Percentiles rank a stretch among this genome's conserved stretches.
phyloP scores from a whole-genome alignment of 352 stramenopile genomes.

The Phytophthora pini region DNA sequence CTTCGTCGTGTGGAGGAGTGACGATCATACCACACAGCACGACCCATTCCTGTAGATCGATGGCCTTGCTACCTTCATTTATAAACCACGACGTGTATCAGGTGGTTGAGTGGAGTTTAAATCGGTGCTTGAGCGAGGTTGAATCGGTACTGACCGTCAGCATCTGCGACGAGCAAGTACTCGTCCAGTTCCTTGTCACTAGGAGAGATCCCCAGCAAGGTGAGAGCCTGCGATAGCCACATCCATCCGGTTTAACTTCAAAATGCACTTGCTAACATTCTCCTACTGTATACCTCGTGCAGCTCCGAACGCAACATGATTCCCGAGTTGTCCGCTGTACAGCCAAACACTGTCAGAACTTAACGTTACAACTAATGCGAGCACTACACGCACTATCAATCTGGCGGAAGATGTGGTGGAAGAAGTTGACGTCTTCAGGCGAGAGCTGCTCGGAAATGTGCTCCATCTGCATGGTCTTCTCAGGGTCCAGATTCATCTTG shows the following conservation, averaged over 20 bases:
- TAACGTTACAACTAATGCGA: too few relatives aligned
- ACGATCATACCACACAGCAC: constrained; percentile 70
- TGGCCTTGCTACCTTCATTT: constrained; percentile 60
- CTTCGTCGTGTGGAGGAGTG: constrained; percentile 57
- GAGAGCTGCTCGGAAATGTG: constrained; percentile 65
- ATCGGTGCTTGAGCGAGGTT: too few relatives aligned
- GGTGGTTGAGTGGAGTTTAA: too few relatives aligned
- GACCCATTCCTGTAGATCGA: constrained; percentile 73
- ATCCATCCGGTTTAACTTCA: not conserved
- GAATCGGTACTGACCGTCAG: constrained; percentile 36
- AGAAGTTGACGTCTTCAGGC: constrained; percentile 64
- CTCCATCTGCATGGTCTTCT: constrained; percentile 68
- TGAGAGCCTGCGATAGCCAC: constrained; percentile 41
- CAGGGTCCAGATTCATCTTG: constrained; percentile 67
- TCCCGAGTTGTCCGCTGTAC: constrained; percentile 56
- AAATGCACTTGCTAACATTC: not conserved
- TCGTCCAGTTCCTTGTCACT: constrained; percentile 76
- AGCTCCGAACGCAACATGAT: constrained; percentile 76
- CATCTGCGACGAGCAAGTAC: constrained; percentile 67
- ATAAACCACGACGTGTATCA: too few relatives aligned
- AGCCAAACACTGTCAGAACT: constrained; percentile 5
- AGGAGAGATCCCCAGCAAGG: constrained; percentile 58
- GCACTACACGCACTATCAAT: constrained; percentile 50
- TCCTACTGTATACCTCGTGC: constrained; percentile 42
- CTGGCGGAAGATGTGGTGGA: constrained; percentile 73